Percentiles rank a stretch among this genome's conserved stretches.
These are phyloP conservation scores for Trichothecium roseum DNA, from an alignment of 2,329 filamentous ascomycete genomes.

Conservation along the genomic window DNA sequence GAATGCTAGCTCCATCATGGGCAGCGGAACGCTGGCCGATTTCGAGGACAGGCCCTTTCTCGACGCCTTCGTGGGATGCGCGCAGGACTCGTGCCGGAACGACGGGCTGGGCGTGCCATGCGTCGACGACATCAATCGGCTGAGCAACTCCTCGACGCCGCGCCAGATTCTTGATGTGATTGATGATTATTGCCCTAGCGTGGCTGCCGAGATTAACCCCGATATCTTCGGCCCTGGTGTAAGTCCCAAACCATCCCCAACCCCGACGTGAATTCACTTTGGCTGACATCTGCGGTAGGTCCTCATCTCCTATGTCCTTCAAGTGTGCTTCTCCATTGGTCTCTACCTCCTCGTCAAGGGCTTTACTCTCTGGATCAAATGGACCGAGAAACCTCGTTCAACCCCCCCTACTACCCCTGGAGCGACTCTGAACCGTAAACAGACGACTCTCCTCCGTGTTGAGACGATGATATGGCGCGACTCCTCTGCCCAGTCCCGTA, in stretches of 20 bases:
- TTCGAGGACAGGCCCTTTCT: constrained; percentile 21
- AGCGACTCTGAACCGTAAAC: too few species aligned
- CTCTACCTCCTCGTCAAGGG: constrained; percentile 22
- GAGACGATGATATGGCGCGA: constrained; percentile 26
- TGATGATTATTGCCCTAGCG: constrained; percentile 22
- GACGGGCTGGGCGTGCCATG: constrained; percentile 22
- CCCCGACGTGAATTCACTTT: background rate
- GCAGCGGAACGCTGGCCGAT: constrained; percentile 15
- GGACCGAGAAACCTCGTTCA: constrained; percentile 14
- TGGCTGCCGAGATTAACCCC: constrained; percentile 25
- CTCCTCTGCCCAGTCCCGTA: constrained; percentile 23
- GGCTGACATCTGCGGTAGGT: constrained; percentile 12
- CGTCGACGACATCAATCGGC: constrained; percentile 14
- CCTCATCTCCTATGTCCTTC: constrained; percentile 26
- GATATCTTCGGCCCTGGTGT: constrained; percentile 29
- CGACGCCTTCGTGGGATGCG: constrained; percentile 20
- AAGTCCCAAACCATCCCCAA: constrained; percentile 7
- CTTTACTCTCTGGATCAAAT: constrained; percentile 23
- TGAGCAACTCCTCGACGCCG: constrained; percentile 15
- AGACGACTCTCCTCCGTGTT: constrained; percentile 21
- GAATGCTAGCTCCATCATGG: constrained; percentile 25
- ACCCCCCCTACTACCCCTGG: constrained; percentile 1
- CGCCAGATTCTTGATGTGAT: constrained; percentile 21
- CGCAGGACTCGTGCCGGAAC: constrained; percentile 21
- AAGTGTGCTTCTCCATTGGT: constrained; percentile 22